A percentile compares a stretch with the other conserved stretches of the same genome.
Evolutionary conservation across 73 alveolate species (phyloP).

Genomic region (Blepharisma stoltei): DNA sequence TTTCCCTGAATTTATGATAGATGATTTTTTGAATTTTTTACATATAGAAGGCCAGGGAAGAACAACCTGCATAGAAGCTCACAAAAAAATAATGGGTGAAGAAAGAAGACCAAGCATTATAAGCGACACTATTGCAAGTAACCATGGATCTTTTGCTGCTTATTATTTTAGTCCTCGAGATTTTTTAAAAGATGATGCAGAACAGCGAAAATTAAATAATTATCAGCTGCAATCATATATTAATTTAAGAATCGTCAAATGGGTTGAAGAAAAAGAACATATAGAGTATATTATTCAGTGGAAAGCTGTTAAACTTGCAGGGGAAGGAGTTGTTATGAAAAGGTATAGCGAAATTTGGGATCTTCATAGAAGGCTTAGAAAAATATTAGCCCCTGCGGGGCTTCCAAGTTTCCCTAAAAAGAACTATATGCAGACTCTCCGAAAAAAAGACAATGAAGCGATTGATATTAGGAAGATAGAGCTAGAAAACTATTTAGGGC

Average conservation of each 20-base stretch:
- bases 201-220: neutral
- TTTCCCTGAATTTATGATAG: neutral
- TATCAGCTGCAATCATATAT: neutral
- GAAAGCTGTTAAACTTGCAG: neutral
- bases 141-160: neutral
- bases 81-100: neutral
- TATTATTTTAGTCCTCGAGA: neutral
- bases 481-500: slow-evolving; percentile 11
- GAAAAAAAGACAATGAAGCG: slow-evolving; percentile 21
- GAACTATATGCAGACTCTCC: slow-evolving; percentile 22
- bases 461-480: neutral
- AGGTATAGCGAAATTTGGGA: slow-evolving; percentile 19
- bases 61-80: neutral
- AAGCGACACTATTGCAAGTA: no score
- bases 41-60: slow-evolving; percentile 14
- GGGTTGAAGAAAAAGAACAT: neutral
- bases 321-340: neutral
- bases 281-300: neutral
- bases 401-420: slow-evolving; percentile 19
- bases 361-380: slow-evolving; percentile 9
- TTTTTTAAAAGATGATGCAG: neutral
- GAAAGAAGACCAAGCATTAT: neutral
- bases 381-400: slow-evolving; percentile 20
- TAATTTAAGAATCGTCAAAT: neutral
- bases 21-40: slow-evolving; percentile 23